These are phyloP conservation scores for Arthrobotrys sphaeroides DNA, from an alignment of 2,329 filamentous ascomycete species.

Conservation along the genomic window DNA sequence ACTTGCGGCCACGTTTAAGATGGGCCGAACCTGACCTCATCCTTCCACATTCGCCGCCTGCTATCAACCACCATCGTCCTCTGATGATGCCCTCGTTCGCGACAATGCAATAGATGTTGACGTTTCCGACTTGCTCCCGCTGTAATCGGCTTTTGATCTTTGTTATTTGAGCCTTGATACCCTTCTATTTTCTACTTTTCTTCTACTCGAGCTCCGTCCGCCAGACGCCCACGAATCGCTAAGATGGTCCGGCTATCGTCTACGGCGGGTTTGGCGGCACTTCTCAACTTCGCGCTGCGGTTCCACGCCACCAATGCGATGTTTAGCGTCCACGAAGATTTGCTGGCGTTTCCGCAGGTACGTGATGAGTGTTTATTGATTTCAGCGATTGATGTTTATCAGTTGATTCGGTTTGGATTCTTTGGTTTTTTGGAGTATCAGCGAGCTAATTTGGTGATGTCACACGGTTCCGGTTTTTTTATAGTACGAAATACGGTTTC, in stretches of 20 bases:
- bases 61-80: background rate
- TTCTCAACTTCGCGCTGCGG: slow-evolving; percentile 27
- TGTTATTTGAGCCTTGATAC: slow-evolving; percentile 2
- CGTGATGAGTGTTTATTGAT: slow-evolving; percentile 55
- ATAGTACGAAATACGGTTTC: slow-evolving; percentile 75
- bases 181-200: background rate
- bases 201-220: background rate
- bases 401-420: background rate
- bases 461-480: background rate
- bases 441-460: slow-evolving; percentile 29
- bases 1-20: slow-evolving; percentile 51
- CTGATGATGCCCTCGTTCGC: background rate
- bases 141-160: background rate
- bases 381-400: background rate
- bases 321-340: slow-evolving; percentile 88
- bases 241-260: slow-evolving; percentile 50
- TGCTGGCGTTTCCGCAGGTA: slow-evolving; percentile 88
- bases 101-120: background rate
- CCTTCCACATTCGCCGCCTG: background rate
- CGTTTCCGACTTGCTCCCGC: background rate
- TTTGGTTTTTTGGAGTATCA: too few species aligned
- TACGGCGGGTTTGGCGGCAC: slow-evolving; percentile 22
- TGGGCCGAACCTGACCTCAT: background rate
- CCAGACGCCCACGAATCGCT: background rate
- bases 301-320: slow-evolving; percentile 17